phyloP scores from a whole-genome alignment of 768 basidiomycete species.

The Lactifluus subvellereus region DNA sequence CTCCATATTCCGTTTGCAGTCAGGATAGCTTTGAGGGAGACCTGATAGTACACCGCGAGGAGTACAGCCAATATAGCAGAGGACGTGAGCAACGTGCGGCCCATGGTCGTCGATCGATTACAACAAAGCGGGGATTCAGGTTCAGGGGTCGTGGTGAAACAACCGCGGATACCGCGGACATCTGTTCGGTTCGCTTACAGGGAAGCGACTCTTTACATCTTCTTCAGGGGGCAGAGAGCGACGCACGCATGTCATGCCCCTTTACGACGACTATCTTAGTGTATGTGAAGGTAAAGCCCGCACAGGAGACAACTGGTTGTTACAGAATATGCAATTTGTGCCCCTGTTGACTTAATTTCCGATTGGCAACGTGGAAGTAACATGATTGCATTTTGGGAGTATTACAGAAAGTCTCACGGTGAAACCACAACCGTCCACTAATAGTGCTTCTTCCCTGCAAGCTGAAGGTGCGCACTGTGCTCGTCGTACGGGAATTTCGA shows the following conservation, averaged over 20 bases:
- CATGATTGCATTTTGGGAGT: conserved; percentile 19
- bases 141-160: no score
- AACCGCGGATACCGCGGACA: no score
- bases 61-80: conserved; percentile 36
- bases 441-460: conserved; percentile 70
- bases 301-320: neutral
- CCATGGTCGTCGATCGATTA: conserved; percentile 3
- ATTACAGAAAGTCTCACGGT: conserved; percentile 10
- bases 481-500: conserved; percentile 93
- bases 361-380: neutral
- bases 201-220: neutral
- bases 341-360: neutral
- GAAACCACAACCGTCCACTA: conserved; percentile 33
- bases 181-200: no score
- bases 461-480: conserved; percentile 86
- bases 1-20: conserved; percentile 40
- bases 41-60: conserved; percentile 41
- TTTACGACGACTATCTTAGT: no score
- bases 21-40: conserved; percentile 45
- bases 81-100: neutral
- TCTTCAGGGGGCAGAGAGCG: no score
- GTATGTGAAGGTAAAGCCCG: neutral
- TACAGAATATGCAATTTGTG: neutral
- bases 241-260: no score
- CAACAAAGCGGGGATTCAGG: no score